Percentiles rank a stretch among this genome's conserved stretches.
Conservation (phyloP, 2,329 filamentous ascomycete species). For the Metarhizium album region DNA sequence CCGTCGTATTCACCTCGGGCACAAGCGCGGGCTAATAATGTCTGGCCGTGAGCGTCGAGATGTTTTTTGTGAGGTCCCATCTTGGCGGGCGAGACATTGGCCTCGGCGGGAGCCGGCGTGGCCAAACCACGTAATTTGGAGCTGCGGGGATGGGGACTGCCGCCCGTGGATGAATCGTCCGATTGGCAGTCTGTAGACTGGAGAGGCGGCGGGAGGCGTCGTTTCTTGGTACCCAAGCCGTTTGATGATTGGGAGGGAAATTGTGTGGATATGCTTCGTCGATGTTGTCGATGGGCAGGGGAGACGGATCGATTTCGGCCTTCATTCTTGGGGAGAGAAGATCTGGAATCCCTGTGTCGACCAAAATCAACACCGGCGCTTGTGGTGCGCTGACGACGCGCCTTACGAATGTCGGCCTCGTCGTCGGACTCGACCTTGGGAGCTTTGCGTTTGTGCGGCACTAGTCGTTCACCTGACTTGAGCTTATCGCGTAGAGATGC, state of each 20-base stretch:
- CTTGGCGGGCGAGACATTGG: conserved; percentile 55
- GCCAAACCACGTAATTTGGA: conserved; percentile 46
- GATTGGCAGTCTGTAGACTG: conserved; percentile 55
- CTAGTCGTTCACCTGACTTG: conserved; percentile 35
- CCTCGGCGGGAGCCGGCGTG: conserved; percentile 45
- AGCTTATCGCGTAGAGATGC: conserved; percentile 34
- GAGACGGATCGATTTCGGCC: conserved; percentile 41
- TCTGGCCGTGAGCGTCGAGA: conserved; percentile 86
- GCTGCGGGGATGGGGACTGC: conserved; percentile 47
- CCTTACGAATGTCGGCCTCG: conserved; percentile 42
- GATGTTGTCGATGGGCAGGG: conserved; percentile 46
- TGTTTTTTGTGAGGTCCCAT: conserved; percentile 71
- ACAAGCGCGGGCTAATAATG: conserved; percentile 79
- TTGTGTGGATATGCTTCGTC: conserved; percentile 55
- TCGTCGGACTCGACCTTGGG: conserved; percentile 46
- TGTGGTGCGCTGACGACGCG: conserved; percentile 40
- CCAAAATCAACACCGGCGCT: conserved; percentile 29
- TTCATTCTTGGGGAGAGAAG: conserved; percentile 22
- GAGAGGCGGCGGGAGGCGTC: conserved; percentile 48
- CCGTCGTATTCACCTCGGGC: conserved; percentile 72
- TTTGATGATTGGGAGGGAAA: conserved; percentile 41
- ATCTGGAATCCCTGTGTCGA: conserved; percentile 24
- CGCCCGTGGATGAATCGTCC: conserved; percentile 53
- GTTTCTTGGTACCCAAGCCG: conserved; percentile 49
- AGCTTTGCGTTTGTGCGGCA: conserved; percentile 43